These are phyloP conservation scores for Penicillium crustosum DNA, from an alignment of 2,329 filamentous ascomycete genomes.

Conservation along the genomic window DNA sequence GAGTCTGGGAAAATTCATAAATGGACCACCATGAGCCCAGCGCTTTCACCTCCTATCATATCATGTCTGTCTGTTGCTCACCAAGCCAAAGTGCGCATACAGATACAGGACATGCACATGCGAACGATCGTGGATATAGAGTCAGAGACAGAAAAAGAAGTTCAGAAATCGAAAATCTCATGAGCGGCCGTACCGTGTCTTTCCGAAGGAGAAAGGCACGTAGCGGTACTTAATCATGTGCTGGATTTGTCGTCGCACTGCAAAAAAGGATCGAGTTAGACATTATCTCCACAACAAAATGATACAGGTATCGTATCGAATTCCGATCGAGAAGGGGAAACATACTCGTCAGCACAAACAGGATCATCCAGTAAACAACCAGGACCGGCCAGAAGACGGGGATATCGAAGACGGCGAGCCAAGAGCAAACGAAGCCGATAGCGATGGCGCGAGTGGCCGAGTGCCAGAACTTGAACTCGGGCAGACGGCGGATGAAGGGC, in stretches of 20 bases:
- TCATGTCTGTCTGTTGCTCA: constrained; percentile 17
- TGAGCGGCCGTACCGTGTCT: constrained; percentile 67
- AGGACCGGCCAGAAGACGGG: constrained; percentile 99
- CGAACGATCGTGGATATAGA: constrained; percentile 11
- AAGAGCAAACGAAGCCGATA: constrained; percentile 84
- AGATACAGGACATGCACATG: constrained; percentile 13
- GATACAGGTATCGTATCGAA: neutral
- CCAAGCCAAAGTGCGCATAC: constrained; percentile 13
- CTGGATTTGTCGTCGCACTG: constrained; percentile 98
- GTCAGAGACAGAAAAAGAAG: constrained; percentile 10
- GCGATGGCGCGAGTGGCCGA: constrained; percentile 82
- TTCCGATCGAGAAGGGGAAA: constrained; percentile 26
- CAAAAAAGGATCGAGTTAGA: constrained; percentile 13
- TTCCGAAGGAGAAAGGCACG: constrained; percentile 89
- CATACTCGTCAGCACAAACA: constrained; percentile 93
- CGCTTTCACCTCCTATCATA: constrained; percentile 13
- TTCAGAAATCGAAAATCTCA: constrained; percentile 16
- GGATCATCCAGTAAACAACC: constrained; percentile 97
- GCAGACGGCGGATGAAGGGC: constrained; percentile 91
- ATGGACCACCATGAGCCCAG: constrained; percentile 15
- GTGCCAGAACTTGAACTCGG: constrained; percentile 99
- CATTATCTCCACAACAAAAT: neutral
- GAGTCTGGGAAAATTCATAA: constrained; percentile 18
- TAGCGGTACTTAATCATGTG: constrained; percentile 99
- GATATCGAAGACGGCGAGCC: constrained; percentile 92